Base-by-base conservation (phyloP, 768 basidiomycete genomes). In the Hygrocybe punicea region DNA sequence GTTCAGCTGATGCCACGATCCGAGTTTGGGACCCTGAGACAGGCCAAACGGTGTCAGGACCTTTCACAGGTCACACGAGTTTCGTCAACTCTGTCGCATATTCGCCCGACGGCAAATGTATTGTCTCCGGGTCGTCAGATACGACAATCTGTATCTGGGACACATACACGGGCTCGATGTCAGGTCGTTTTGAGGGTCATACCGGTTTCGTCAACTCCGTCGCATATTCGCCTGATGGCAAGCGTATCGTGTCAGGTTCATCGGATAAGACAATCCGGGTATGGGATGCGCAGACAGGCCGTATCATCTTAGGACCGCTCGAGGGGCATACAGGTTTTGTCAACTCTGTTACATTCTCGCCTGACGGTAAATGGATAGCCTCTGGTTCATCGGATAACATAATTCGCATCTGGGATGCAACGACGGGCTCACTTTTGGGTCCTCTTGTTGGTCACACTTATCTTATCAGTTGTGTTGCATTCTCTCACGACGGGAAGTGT, bases 281-380 rank as follows among this genome's bases (percentile, higher is more conserved):
- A 3, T 58, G 57, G 57, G 57, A 55, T 56, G 50, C 44, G 14
- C 42, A 39, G 21, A 59, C 58, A 21, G 54, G 61, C 17, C 16
- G 23, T 19, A 19, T 52, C 14, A 21, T 59, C 6, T 33, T 21
- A 16, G 48, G 7, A 9, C 53, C 58, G n/a, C 44, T 56, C 14
- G 4, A 37, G 53, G 67, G 65, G 16, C 66, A 69, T 36, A 35
- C 56, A 3, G 56, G 55, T 33, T 40, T 19, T 8, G 62, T 70
- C 21, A 56, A 49, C 6, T 63, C 62, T 21, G 64, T 72, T 25
- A 57, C 60, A 21, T 66, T 70, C 57, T 68, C 69, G 8, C 63
- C 67, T 0, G 62, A 69, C 57, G 69, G 68, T 2, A 57, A 59
- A 24, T 58, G 51, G 4, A 54, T 69, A 42, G 56, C 60, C 7